These are phyloP conservation scores for Rhododendron griersonianum DNA, from an alignment of 148 eudicot species.

Conservation along the genomic window DNA sequence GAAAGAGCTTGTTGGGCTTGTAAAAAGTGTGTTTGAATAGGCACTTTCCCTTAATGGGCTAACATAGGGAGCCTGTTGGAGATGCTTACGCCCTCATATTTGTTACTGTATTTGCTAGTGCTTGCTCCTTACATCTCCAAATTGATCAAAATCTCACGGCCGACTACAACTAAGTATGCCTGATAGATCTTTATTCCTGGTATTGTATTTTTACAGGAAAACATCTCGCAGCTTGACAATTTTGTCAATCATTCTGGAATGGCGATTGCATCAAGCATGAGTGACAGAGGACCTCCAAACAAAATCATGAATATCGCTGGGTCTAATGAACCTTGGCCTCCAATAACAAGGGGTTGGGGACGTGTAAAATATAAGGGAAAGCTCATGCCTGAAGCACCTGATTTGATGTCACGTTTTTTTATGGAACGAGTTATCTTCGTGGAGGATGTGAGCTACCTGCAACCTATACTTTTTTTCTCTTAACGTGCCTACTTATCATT, in stretches of 20 bases:
- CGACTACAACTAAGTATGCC: neutral
- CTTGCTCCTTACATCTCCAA: neutral
- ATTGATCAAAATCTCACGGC: neutral
- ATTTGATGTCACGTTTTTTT: conserved; percentile 73
- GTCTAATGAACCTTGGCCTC: neutral
- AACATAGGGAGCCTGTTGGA: neutral
- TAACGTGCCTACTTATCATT: neutral
- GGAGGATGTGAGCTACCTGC: conserved; percentile 52
- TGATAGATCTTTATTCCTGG: neutral
- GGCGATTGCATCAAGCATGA: conserved; percentile 48
- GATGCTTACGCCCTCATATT: conserved; percentile 1
- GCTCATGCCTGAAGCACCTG: conserved; percentile 78
- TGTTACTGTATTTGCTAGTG: conserved; percentile 5
- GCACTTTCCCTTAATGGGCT: neutral
- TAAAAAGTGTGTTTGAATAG: neutral
- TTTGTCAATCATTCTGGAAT: conserved; percentile 65
- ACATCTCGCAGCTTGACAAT: conserved; percentile 53
- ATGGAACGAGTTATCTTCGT: conserved; percentile 75
- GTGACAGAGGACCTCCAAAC: conserved; percentile 53
- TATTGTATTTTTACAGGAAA: conserved; percentile 44
- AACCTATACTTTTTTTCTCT: neutral
- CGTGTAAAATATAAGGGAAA: conserved; percentile 49
- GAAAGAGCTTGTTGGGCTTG: neutral
- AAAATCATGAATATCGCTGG: conserved; percentile 53
- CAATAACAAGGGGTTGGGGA: conserved; percentile 38